Conservation (phyloP, 371 early-diverging fungal species). For the Mucor lusitanicus region DNA sequence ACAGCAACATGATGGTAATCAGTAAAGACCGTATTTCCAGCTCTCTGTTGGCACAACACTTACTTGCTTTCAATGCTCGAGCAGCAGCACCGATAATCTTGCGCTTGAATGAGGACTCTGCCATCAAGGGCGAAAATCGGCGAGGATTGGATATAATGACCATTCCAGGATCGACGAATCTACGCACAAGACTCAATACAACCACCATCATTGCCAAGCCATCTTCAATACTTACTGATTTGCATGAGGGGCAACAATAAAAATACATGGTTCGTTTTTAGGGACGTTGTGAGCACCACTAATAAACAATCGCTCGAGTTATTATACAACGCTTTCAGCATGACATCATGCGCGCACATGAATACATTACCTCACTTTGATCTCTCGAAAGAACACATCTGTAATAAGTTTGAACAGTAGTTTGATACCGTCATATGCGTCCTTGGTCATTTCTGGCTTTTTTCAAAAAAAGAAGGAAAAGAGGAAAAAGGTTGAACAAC, state of each 20-base stretch:
- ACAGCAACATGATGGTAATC: neutral
- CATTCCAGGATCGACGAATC: slow-evolving; percentile 81
- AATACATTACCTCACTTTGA: slow-evolving; percentile 43
- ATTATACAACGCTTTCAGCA: neutral
- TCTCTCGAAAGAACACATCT: slow-evolving; percentile 76
- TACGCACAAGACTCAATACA: neutral
- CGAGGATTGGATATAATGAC: slow-evolving; percentile 70
- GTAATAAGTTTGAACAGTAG: slow-evolving; percentile 36
- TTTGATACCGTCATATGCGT: slow-evolving; percentile 31
- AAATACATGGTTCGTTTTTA: slow-evolving; percentile 73
- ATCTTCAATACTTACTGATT: slow-evolving; percentile 64
- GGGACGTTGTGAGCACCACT: slow-evolving; percentile 79
- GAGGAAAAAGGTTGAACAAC: neutral
- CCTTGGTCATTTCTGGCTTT: neutral
- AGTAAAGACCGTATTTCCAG: neutral
- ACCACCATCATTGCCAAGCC: neutral
- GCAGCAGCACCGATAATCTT: slow-evolving; percentile 73
- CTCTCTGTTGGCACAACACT: neutral
- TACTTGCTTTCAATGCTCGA: slow-evolving; percentile 58
- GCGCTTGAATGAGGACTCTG: slow-evolving; percentile 72
- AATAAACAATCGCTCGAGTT: neutral
- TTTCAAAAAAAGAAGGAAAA: neutral
- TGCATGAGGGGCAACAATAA: slow-evolving; percentile 86
- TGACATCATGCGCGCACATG: neutral
- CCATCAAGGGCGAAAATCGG: slow-evolving; percentile 72